Evolutionary conservation across 2,329 filamentous ascomycete species (phyloP).

Genomic region (Atkinsonella texensis): DNA sequence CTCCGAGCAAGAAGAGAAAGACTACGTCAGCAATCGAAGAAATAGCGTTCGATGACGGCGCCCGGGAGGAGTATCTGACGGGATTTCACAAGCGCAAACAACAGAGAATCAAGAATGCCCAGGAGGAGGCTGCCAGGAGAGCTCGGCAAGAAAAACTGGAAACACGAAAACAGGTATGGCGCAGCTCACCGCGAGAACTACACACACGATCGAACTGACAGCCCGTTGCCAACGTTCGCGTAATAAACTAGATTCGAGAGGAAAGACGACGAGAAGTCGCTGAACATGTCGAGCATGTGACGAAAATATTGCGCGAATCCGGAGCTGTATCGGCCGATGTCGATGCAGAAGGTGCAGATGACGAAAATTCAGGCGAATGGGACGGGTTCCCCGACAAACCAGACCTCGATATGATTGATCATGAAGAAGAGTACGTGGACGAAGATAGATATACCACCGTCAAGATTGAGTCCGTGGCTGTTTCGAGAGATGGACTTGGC

Average conservation of each 20-base stretch:
- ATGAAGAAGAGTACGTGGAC: conserved; percentile 90
- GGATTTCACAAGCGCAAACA: conserved; percentile 96
- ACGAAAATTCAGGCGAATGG: conserved; percentile 44
- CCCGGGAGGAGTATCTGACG: conserved; percentile 77
- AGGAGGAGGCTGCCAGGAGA: conserved; percentile 66
- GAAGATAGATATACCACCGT: conserved; percentile 95
- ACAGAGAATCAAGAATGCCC: conserved; percentile 71
- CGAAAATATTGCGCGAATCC: conserved; percentile 54
- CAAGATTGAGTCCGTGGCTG: conserved; percentile 77
- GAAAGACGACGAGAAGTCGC: conserved; percentile 73
- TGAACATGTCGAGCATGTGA: conserved; percentile 67
- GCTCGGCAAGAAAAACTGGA: conserved; percentile 66
- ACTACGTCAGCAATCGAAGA: conserved; percentile 53
- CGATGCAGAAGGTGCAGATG: conserved; percentile 27
- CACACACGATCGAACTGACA: not conserved
- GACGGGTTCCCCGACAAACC: conserved; percentile 48
- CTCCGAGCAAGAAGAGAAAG: conserved; percentile 57
- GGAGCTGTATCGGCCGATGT: conserved; percentile 28
- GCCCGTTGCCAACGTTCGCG: not conserved
- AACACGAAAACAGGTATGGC: conserved; percentile 60
- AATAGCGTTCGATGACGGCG: conserved; percentile 70
- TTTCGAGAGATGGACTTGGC: conserved; percentile 61
- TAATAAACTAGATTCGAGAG: conserved; percentile 55
- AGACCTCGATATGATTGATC: conserved; percentile 47
- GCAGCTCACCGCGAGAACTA: not conserved